These are phyloP conservation scores for Nemania abortiva DNA, from an alignment of 2,329 filamentous ascomycete genomes.

Conservation along the genomic window DNA sequence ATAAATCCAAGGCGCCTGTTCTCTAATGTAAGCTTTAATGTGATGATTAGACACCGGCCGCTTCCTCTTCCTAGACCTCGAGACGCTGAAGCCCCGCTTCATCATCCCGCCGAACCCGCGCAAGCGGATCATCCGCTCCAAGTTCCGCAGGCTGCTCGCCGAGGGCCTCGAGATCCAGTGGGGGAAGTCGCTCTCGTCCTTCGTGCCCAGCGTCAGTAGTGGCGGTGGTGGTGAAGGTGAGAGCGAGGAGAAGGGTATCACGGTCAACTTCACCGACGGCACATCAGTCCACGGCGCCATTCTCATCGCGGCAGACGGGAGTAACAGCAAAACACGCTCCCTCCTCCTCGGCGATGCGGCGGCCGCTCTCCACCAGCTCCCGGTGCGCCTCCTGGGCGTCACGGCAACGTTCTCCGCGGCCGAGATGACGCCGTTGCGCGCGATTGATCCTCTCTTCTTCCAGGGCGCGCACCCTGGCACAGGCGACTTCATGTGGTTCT, in stretches of 20 bases:
- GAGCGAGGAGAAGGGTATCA: not conserved
- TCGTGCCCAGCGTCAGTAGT: not conserved
- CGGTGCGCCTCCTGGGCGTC: slow-evolving; percentile 24
- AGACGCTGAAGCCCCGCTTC: slow-evolving; percentile 17
- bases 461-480: slow-evolving; percentile 27
- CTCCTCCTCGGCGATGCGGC: slow-evolving; percentile 9
- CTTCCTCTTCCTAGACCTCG: slow-evolving; percentile 31
- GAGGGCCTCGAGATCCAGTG: slow-evolving; percentile 24
- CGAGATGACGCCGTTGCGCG: slow-evolving; percentile 13
- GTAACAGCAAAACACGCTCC: slow-evolving; percentile 11
- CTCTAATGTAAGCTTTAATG: not conserved
- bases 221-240: not conserved
- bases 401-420: slow-evolving; percentile 8
- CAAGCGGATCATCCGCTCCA: slow-evolving; percentile 22
- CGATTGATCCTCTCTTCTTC: slow-evolving; percentile 32
- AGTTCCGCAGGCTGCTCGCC: slow-evolving; percentile 20
- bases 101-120: slow-evolving; percentile 26
- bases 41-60: slow-evolving; percentile 22
- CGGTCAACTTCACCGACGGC: slow-evolving; percentile 25
- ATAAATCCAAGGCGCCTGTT: too few species aligned
- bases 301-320: slow-evolving; percentile 33
- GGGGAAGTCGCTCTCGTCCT: slow-evolving; percentile 22
- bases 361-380: not conserved
- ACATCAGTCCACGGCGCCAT: slow-evolving; percentile 19
- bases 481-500: slow-evolving; percentile 24